These are phyloP conservation scores for Ampelomyces quisqualis DNA, from an alignment of 2,329 filamentous ascomycete genomes.

Conservation along the genomic window DNA sequence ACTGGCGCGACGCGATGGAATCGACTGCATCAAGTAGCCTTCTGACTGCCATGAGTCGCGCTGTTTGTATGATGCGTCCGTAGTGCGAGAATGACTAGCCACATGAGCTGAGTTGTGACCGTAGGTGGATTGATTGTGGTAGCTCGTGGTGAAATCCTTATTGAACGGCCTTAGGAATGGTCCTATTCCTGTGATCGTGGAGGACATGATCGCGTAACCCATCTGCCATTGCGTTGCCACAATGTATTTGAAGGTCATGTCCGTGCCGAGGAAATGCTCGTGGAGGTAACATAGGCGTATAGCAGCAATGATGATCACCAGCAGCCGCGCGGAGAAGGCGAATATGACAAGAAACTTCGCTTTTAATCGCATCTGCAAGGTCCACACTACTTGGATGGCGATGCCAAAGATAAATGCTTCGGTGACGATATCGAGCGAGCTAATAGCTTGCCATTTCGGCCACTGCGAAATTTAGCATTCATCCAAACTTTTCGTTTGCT, in stretches of 20 bases:
- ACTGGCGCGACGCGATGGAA: conserved; percentile 8
- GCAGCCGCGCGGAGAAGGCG: conserved; percentile 34
- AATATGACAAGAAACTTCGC: conserved; percentile 31
- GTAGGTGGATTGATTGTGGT: conserved; percentile 13
- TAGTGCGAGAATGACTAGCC: neutral
- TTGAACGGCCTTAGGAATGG: conserved; percentile 39
- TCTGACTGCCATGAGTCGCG: conserved; percentile 14
- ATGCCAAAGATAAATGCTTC: conserved; percentile 32
- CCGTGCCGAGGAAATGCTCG: conserved; percentile 14
- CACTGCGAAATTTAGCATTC: conserved; percentile 20
- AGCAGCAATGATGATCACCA: conserved; percentile 28
- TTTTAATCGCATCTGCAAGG: conserved; percentile 30
- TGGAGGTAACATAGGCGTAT: conserved; percentile 32
- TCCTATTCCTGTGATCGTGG: conserved; percentile 35
- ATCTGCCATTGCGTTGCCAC: conserved; percentile 40
- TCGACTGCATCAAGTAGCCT: conserved; percentile 17
- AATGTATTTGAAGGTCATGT: conserved; percentile 28
- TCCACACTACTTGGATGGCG: conserved; percentile 28
- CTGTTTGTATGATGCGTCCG: neutral
- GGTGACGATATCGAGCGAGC: conserved; percentile 29
- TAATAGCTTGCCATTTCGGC: conserved; percentile 34
- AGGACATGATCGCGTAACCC: conserved; percentile 39
- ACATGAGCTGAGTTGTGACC: conserved; percentile 3
- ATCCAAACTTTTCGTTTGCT: too few species aligned
- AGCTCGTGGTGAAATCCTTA: conserved; percentile 23